Percentiles rank a stretch among this genome's conserved stretches.
These are phyloP conservation scores for Trypanosoma avium DNA, from an alignment of 208 protist species.

Conservation along the genomic window DNA sequence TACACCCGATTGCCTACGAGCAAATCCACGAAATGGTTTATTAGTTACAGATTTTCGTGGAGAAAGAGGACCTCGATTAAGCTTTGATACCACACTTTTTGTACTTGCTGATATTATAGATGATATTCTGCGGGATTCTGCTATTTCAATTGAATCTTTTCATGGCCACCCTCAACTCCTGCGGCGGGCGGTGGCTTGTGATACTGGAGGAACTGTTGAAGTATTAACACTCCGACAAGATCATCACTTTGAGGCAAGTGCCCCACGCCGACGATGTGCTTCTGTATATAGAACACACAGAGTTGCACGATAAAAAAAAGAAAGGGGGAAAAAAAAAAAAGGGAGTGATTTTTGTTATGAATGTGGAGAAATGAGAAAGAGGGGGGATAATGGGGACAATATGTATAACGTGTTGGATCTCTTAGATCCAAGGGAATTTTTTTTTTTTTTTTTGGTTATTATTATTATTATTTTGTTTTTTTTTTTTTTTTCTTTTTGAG, in stretches of 20 bases:
- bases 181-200: constrained; percentile 20
- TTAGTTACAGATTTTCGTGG: constrained; percentile 32
- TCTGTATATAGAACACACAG: background rate
- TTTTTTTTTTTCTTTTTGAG: background rate
- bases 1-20: constrained; percentile 28
- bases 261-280: background rate
- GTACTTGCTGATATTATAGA: constrained; percentile 37
- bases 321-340: too few relatives aligned
- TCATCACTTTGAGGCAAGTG: background rate
- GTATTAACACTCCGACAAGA: constrained; percentile 32
- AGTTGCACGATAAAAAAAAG: background rate
- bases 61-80: background rate
- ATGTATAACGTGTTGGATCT: too few relatives aligned
- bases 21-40: constrained; percentile 28
- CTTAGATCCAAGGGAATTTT: too few relatives aligned
- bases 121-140: constrained; percentile 17
- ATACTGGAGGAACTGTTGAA: constrained; percentile 10
- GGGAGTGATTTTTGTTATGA: background rate
- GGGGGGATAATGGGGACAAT: too few relatives aligned
- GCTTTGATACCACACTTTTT: constrained; percentile 31
- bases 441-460: background rate
- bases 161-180: constrained; percentile 21
- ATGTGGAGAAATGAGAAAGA: too few relatives aligned
- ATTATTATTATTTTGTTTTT: background rate
- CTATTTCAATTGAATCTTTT: constrained; percentile 22